Evolutionary conservation across 345 rosid genomes (phyloP).

Genomic region (Boechera stricta): DNA sequence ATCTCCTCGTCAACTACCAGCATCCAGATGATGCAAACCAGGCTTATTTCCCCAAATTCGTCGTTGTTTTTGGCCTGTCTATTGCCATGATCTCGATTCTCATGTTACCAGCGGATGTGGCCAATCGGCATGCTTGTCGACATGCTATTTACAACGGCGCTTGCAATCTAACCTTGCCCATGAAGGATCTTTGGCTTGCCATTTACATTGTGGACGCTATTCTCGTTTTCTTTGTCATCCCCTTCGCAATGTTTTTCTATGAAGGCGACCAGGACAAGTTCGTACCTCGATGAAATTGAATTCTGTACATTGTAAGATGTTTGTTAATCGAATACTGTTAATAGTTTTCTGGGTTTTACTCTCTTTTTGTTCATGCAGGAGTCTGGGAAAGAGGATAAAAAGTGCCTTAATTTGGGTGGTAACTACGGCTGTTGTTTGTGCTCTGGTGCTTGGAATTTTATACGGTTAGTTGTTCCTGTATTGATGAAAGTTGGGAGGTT

Average conservation of each 20-base stretch:
- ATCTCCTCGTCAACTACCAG: conserved; percentile 97
- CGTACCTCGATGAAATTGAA: conserved; percentile 46
- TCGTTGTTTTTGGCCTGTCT: conserved; percentile 92
- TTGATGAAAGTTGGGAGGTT: not conserved
- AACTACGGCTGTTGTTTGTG: conserved; percentile 80
- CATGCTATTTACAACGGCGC: conserved; percentile 95
- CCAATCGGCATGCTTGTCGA: conserved; percentile 97
- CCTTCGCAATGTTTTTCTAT: conserved; percentile 98
- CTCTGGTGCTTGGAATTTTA: conserved; percentile 86
- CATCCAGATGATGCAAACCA: conserved; percentile 99
- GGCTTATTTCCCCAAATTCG: conserved; percentile 97
- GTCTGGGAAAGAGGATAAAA: conserved; percentile 80
- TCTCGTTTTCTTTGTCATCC: conserved; percentile 93
- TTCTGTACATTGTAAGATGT: not conserved
- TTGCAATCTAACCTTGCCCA: conserved; percentile 91
- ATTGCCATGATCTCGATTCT: conserved; percentile 88
- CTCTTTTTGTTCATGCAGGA: conserved; percentile 53
- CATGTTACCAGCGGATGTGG: conserved; percentile 99
- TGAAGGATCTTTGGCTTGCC: conserved; percentile 98
- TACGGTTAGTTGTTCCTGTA: conserved; percentile 63
- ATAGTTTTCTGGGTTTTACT: not conserved
- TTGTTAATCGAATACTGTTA: conserved; percentile 12
- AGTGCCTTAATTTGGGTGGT: conserved; percentile 90
- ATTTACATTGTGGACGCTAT: conserved; percentile 83
- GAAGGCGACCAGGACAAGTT: conserved; percentile 99